phyloP scores from a whole-genome alignment of 2,329 filamentous ascomycete species.

The Colletotrichum sp. region DNA sequence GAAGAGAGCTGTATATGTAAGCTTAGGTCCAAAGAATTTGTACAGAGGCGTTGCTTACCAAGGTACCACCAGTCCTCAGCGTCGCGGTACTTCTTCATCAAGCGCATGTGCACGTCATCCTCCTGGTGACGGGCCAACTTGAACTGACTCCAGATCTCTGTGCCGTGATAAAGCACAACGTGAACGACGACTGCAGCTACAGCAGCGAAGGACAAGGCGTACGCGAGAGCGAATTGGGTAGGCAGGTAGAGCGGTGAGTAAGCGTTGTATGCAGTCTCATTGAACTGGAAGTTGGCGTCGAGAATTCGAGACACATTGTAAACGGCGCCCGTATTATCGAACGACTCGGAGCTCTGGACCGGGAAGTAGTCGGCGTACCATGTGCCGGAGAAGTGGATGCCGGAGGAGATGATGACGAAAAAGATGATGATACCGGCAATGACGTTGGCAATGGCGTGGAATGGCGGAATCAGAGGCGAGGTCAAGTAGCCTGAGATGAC shows the following conservation, averaged over 20 bases:
- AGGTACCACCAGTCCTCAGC: slow-evolving; percentile 66
- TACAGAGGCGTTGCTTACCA: slow-evolving; percentile 39
- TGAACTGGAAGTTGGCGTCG: slow-evolving; percentile 58
- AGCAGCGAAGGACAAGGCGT: slow-evolving; percentile 72
- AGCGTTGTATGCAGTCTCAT: slow-evolving; percentile 63
- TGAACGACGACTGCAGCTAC: slow-evolving; percentile 66
- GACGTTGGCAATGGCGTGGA: slow-evolving; percentile 65
- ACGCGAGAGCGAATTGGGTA: slow-evolving; percentile 63
- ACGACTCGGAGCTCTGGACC: slow-evolving; percentile 64
- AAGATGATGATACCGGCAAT: slow-evolving; percentile 57
- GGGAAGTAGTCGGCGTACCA: slow-evolving; percentile 67
- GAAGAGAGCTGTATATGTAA: slow-evolving; percentile 44
- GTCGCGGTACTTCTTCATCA: slow-evolving; percentile 67
- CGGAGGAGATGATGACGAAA: slow-evolving; percentile 61
- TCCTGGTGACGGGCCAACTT: slow-evolving; percentile 60
- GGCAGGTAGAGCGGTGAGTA: slow-evolving; percentile 72
- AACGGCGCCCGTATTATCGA: slow-evolving; percentile 65
- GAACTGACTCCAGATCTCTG: slow-evolving; percentile 60
- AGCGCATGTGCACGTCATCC: slow-evolving; percentile 63
- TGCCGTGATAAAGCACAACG: slow-evolving; percentile 59
- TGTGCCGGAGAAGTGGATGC: slow-evolving; percentile 61
- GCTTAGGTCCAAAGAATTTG: background rate
- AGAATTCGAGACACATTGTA: slow-evolving; percentile 70
- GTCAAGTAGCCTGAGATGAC: slow-evolving; percentile 60
- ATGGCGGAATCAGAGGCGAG: slow-evolving; percentile 65